Base-by-base conservation (phyloP, 805 yeast species). In the Zygosaccharomyces siamensis region DNA sequence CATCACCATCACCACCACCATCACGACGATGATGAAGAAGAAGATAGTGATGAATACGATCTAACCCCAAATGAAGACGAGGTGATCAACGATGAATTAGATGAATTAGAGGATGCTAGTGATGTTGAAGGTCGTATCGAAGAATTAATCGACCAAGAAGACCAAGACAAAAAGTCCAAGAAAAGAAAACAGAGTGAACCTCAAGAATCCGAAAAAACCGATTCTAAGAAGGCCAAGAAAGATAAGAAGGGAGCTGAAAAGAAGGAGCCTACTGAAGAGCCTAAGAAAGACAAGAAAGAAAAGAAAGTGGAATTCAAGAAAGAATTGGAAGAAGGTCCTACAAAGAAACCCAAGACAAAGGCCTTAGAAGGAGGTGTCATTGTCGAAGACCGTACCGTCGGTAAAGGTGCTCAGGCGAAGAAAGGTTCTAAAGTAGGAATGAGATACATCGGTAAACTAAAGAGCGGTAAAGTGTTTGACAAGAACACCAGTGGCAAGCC, bases 401-500 rank as follows among this genome's bases (percentile, higher is more conserved):
- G 99, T 64, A 79, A 81, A 51, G 99, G 99, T 53, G 82, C 88
- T 61, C 75, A 76, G 55, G 96, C 95, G 67, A 90, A 89, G 77
- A 75, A 78, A 61, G 95, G 96, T 53, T 79, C 86, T 74, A 88
- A 80, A 69, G 96, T 93, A 57, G 95, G 96, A 68, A 90, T 93
- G 72, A 83, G 99, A 77, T 93, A 93, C 81, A 86, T 93, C 61
- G 99, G 99, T 69, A 95, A 93, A 77, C 83, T 93, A 71, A 85
- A 86, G 76, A 89, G 90, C 75, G 99, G 98, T 61, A 88, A 88
- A 70, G 89, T 87, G 43, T 93, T 93, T 59, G 99, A 93, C 79
- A 90, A 92, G 72, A 93, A 93, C 83, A 89, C 96, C 60, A 78
- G 84, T 57, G 99, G 99, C 64, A 92, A 89, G 77, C 99, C 99